These are phyloP conservation scores for Hymenochaete sp. DNA, from an alignment of 1,284 basidiomycete genomes.

Conservation along the genomic window DNA sequence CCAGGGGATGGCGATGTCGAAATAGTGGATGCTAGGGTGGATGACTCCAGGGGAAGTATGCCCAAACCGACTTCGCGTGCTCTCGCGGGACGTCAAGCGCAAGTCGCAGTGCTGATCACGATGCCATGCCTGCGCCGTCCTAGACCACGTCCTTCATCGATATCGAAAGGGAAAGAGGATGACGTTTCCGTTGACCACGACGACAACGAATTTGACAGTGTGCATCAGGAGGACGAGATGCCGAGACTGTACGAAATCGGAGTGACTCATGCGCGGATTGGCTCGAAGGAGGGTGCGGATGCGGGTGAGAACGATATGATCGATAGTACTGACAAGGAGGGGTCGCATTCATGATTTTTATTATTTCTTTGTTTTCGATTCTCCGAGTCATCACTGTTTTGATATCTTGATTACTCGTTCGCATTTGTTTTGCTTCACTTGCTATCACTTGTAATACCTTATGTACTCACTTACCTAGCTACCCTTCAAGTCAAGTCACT, in stretches of 20 bases:
- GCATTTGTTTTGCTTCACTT: background rate
- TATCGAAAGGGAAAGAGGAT: background rate
- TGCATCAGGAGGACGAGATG: background rate
- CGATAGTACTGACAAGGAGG: background rate
- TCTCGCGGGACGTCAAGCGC: no score
- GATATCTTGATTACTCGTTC: background rate
- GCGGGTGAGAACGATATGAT: background rate
- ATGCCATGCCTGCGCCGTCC: constrained; percentile 16
- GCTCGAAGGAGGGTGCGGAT: background rate
- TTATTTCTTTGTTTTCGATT: background rate
- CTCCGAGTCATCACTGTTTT: background rate
- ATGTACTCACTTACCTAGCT: no score
- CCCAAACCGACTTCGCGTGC: no score
- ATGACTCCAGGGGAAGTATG: no score
- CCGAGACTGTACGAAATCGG: constrained; percentile 9
- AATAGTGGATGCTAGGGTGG: constrained; percentile 1
- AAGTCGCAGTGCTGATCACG: constrained; percentile 13
- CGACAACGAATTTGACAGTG: background rate
- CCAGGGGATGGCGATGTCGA: no score
- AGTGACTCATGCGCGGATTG: constrained; percentile 5
- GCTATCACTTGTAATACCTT: no score
- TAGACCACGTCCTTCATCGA: background rate
- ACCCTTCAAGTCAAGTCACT: no score
- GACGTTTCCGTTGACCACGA: background rate
- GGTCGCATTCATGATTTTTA: background rate